These are phyloP conservation scores for Trypanosoma conorhini DNA, from an alignment of 208 protist species.

Conservation along the genomic window DNA sequence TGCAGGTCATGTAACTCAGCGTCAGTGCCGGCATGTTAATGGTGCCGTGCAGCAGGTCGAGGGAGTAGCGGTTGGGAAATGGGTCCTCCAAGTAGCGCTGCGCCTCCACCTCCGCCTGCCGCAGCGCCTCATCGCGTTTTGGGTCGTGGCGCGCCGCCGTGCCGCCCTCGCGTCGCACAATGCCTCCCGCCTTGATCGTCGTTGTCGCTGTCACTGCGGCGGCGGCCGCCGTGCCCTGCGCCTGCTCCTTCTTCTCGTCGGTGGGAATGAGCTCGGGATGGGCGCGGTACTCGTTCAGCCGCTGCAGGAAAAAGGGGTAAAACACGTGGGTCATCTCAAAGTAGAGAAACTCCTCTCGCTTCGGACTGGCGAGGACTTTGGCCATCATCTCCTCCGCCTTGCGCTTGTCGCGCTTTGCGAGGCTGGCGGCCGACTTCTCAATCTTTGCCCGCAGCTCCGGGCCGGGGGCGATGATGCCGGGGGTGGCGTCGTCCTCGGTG, in stretches of 20 bases:
- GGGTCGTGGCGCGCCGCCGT: conserved; percentile 52
- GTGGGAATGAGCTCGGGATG: conserved; percentile 65
- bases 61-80: conserved; percentile 67
- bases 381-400: conserved; percentile 83
- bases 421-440: conserved; percentile 65
- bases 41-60: conserved; percentile 65
- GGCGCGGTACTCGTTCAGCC: conserved; percentile 77
- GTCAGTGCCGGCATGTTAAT: conserved; percentile 65
- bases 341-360: conserved; percentile 81
- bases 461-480: conserved; percentile 79
- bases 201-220: conserved; percentile 37
- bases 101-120: conserved; percentile 71
- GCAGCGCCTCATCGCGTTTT: conserved; percentile 67
- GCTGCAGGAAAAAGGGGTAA: conserved; percentile 88
- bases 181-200: conserved; percentile 43
- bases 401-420: conserved; percentile 67
- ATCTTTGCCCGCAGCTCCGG: conserved; percentile 82
- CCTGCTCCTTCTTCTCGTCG: conserved; percentile 22
- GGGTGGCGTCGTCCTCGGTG: conserved; percentile 46
- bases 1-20: conserved; percentile 72
- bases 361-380: conserved; percentile 70
- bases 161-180: conserved; percentile 58
- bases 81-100: conserved; percentile 78
- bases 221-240: conserved; percentile 21
- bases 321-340: conserved; percentile 87